Base-by-base conservation (phyloP, 139 green algal species). In the Astrephomene gubernaculifera region DNA sequence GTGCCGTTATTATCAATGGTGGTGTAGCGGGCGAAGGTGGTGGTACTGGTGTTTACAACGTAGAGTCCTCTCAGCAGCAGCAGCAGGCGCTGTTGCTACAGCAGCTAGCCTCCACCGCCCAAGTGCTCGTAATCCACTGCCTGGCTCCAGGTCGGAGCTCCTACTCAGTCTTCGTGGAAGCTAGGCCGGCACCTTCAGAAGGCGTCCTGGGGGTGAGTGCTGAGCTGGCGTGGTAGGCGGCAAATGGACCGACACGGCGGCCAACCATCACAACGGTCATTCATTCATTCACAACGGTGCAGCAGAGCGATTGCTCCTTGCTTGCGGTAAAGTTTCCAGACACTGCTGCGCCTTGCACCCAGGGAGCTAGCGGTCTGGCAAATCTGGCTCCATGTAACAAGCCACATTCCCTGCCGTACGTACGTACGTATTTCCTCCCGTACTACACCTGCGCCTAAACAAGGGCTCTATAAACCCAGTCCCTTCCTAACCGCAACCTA, bases 141-240 rank as follows among this genome's bases (percentile, higher is more conserved):
- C n/a, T 67, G 6, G 31, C 22, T 31, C 71, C 71, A 0, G 71
- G 71, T 3, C 49, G 71, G 19, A 65, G 71, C 71, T 80, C 71
- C 21, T 80, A 80, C 45, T 80, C 71, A 10, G 45, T 80, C 2
- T 80, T 80, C n/a, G 71, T 80, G 45, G 45, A 80, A 25, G 71
- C 65, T 25, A 44, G n/a, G 27, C 35, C 35, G n/a, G 35, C 36
- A 22, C 44, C 33, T 35, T n/a, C 65, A 9, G 57, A n/a, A 12
- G 49, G 17, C 17, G 49, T 25, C 49, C 12, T 57, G 12, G 12
- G 17, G 49, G 49, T 57, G 17, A 12, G 49, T n/a, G n/a, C n/a
- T n/a, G n/a, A n/a, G n/a, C n/a, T n/a, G n/a, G n/a, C n/a, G n/a
- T n/a, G n/a, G n/a, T n/a, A 9, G 57, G 24, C n/a, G n/a, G n/a